phyloP scores from a whole-genome alignment of 1,284 basidiomycete genomes.

The Rhodotorula sp. region DNA sequence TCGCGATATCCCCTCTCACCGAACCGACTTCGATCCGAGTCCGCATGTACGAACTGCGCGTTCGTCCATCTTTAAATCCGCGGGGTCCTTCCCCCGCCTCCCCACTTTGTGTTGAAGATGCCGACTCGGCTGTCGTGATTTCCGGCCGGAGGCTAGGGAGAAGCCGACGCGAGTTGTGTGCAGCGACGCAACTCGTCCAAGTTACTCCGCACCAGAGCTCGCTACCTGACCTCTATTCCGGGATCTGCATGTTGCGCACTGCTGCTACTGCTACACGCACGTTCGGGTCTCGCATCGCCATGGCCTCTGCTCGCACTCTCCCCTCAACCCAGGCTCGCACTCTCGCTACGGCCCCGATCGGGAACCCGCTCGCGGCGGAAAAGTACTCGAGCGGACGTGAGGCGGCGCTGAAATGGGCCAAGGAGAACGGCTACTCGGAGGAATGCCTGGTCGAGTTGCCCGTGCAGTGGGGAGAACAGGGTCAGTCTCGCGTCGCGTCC shows the following conservation, averaged over 20 bases:
- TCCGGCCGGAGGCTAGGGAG: no score
- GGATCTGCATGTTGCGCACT: neutral
- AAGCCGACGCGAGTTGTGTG: no score
- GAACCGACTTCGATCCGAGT: no score
- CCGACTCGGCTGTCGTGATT: no score
- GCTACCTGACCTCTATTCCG: no score
- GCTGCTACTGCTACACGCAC: neutral
- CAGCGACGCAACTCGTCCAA: no score
- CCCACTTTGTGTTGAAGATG: no score
- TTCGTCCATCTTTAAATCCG: neutral
- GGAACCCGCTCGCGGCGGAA: constrained; percentile 3
- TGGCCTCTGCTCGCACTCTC: neutral
- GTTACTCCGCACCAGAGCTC: no score
- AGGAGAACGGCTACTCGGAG: constrained; percentile 7
- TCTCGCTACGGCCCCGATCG: neutral
- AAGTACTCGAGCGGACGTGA: neutral
- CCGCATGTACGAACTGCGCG: no score
- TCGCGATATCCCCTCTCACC: no score
- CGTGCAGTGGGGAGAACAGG: constrained; percentile 29
- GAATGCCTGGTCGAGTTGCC: constrained; percentile 17
- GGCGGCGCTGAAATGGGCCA: constrained; percentile 2
- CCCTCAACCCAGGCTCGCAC: no score
- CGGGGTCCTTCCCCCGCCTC: neutral
- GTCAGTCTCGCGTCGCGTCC: neutral
- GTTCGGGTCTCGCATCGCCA: no score